Evolutionary conservation across 768 basidiomycete genomes (phyloP).

Genomic region (Kwoniella shandongensis): DNA sequence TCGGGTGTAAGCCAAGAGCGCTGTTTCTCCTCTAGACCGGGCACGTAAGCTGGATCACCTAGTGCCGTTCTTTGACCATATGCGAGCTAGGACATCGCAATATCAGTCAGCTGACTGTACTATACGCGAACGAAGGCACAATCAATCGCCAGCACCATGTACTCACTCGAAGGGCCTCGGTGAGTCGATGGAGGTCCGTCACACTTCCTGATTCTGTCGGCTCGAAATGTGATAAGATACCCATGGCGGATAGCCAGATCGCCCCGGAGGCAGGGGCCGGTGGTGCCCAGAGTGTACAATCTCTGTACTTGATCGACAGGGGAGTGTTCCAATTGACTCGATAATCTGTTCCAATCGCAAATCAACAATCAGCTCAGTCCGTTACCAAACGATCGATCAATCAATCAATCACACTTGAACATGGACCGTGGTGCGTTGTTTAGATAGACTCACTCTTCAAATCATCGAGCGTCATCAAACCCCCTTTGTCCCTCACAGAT

Average conservation of each 20-base stretch:
- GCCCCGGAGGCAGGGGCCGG: slow-evolving; percentile 79
- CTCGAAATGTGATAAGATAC: slow-evolving; percentile 69
- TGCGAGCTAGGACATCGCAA: slow-evolving; percentile 35
- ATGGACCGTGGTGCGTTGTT: background rate
- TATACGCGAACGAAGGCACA: background rate
- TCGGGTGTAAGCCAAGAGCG: slow-evolving; percentile 24
- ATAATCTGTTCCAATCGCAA: slow-evolving; percentile 64
- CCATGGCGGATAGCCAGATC: slow-evolving; percentile 82
- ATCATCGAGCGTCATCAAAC: slow-evolving; percentile 75
- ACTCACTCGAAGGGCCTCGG: slow-evolving; percentile 71
- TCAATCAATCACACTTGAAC: no score
- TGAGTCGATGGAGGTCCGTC: slow-evolving; percentile 70
- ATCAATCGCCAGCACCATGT: no score
- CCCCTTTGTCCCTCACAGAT: slow-evolving; percentile 70
- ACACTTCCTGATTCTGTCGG: slow-evolving; percentile 53
- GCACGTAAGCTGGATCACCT: slow-evolving; percentile 42
- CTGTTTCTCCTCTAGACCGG: slow-evolving; percentile 29
- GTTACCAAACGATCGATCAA: no score
- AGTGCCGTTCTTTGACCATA: slow-evolving; percentile 44
- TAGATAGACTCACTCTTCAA: slow-evolving; percentile 27
- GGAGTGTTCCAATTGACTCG: slow-evolving; percentile 67
- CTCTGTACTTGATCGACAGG: slow-evolving; percentile 70
- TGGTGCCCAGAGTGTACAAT: slow-evolving; percentile 74
- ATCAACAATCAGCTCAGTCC: background rate
- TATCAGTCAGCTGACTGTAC: background rate